These are phyloP conservation scores for Raffaelea deltoideospora DNA, from an alignment of 2,329 filamentous ascomycete genomes.

Conservation along the genomic window DNA sequence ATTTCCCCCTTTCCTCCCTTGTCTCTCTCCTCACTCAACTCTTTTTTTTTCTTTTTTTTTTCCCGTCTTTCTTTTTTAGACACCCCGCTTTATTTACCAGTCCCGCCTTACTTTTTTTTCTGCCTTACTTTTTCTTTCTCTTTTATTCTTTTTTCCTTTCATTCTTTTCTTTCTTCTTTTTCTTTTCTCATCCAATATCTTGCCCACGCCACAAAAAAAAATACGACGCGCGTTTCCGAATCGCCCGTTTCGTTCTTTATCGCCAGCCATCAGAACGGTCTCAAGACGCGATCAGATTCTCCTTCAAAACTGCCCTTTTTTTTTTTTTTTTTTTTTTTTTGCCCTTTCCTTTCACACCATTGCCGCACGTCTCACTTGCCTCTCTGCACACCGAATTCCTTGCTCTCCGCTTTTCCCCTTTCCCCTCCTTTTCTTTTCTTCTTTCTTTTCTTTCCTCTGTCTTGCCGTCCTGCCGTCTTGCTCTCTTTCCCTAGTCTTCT, in stretches of 20 bases:
- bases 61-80: background rate
- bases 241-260: too few relatives aligned
- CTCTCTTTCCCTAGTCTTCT: background rate
- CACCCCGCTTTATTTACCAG: background rate
- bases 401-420: background rate
- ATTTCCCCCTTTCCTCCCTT: background rate
- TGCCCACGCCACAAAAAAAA: too few relatives aligned
- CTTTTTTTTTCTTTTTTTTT: background rate
- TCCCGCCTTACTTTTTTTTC: background rate
- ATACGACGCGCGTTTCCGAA: too few relatives aligned
- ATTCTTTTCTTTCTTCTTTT: background rate
- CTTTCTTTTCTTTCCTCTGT: background rate
- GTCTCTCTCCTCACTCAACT: background rate
- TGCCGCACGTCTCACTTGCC: too few relatives aligned
- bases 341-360: background rate
- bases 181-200: background rate
- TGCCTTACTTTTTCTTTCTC: background rate
- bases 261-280: too few relatives aligned
- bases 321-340: background rate
- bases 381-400: too few relatives aligned
- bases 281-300: too few relatives aligned
- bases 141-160: background rate
- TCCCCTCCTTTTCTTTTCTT: constrained; percentile 1
- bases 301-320: background rate
- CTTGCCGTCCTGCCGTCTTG: background rate